Conservation (phyloP, 2,329 filamentous ascomycete genomes). For the Chaetomium sp. region DNA sequence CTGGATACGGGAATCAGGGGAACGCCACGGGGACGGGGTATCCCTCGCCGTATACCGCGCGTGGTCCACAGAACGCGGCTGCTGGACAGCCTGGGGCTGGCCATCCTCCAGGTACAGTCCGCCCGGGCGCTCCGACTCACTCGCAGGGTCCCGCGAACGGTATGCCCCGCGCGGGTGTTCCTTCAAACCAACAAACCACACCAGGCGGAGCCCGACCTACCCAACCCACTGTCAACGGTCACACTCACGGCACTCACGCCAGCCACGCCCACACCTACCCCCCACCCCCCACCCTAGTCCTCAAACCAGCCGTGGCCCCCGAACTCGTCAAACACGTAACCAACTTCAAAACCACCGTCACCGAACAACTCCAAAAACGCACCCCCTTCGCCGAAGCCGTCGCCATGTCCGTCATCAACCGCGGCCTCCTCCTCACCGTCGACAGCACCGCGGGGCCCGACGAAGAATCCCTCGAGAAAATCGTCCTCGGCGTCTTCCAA, state of each 20-base stretch:
- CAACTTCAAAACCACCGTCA: slow-evolving; percentile 41
- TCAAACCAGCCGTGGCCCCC: slow-evolving; percentile 37
- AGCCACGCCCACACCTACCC: no score
- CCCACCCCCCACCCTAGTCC: slow-evolving; percentile 3
- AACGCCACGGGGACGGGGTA: slow-evolving; percentile 25
- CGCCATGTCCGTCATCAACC: slow-evolving; percentile 48
- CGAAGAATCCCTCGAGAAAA: slow-evolving; percentile 41
- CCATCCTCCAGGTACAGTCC: slow-evolving; percentile 9
- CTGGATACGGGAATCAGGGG: slow-evolving; percentile 6
- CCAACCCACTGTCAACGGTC: slow-evolving; percentile 8
- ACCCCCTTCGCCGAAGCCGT: slow-evolving; percentile 40
- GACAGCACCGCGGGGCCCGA: slow-evolving; percentile 32
- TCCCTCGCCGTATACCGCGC: slow-evolving; percentile 28
- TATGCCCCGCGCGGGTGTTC: slow-evolving; percentile 8
- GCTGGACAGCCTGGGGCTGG: slow-evolving; percentile 13
- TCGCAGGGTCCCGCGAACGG: slow-evolving; percentile 15
- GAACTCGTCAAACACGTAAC: slow-evolving; percentile 37
- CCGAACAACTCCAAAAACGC: slow-evolving; percentile 39
- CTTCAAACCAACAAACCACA: slow-evolving; percentile 5
- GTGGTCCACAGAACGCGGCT: slow-evolving; percentile 20
- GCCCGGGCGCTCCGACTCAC: slow-evolving; percentile 12
- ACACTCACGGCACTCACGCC: no score
- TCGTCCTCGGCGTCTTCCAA: slow-evolving; percentile 40
- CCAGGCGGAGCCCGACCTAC: slow-evolving; percentile 8
- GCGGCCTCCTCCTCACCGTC: slow-evolving; percentile 42